Conservation (phyloP, 2,329 filamentous ascomycete species). For the Esteya vermicola region DNA sequence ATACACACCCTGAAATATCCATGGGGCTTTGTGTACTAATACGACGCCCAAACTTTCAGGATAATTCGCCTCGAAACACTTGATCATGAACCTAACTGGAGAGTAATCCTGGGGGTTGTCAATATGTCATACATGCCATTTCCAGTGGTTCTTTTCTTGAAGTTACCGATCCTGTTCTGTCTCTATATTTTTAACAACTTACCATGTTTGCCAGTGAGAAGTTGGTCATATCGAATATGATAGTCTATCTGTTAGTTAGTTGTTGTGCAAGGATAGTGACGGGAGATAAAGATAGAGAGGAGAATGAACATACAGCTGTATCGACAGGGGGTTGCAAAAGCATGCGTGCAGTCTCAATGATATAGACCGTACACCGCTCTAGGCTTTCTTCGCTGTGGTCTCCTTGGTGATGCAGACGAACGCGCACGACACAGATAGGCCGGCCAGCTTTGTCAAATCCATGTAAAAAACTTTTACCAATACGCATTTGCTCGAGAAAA, state of each 20-base stretch:
- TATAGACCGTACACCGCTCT: slow-evolving; percentile 82
- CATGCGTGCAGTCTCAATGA: slow-evolving; percentile 88
- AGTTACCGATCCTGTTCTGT: too few species aligned
- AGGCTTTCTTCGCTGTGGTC: slow-evolving; percentile 72
- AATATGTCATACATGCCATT: too few species aligned
- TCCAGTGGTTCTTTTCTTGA: too few species aligned
- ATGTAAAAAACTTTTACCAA: slow-evolving; percentile 90
- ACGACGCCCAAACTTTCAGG: slow-evolving; percentile 83
- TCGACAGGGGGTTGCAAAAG: slow-evolving; percentile 68
- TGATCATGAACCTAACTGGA: slow-evolving; percentile 98
- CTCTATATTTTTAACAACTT: slow-evolving; percentile 16
- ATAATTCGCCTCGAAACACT: slow-evolving; percentile 98
- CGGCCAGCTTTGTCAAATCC: slow-evolving; percentile 72
- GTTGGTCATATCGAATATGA: slow-evolving; percentile 91
- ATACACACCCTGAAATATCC: slow-evolving; percentile 75
- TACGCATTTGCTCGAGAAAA: slow-evolving; percentile 68
- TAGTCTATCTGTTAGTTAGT: slow-evolving; percentile 39
- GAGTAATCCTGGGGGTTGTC: slow-evolving; percentile 76
- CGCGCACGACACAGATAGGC: slow-evolving; percentile 76
- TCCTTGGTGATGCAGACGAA: slow-evolving; percentile 64
- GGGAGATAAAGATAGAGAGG: too few species aligned
- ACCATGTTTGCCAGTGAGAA: slow-evolving; percentile 94
- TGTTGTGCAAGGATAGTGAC: too few species aligned
- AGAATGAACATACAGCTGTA: slow-evolving; percentile 60
- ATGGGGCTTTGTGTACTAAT: slow-evolving; percentile 89